Evolutionary conservation across 805 yeast species (phyloP), one percentile per base, ranked within the genome.

Genomic region (Kockiozyma suomiensis): DNA sequence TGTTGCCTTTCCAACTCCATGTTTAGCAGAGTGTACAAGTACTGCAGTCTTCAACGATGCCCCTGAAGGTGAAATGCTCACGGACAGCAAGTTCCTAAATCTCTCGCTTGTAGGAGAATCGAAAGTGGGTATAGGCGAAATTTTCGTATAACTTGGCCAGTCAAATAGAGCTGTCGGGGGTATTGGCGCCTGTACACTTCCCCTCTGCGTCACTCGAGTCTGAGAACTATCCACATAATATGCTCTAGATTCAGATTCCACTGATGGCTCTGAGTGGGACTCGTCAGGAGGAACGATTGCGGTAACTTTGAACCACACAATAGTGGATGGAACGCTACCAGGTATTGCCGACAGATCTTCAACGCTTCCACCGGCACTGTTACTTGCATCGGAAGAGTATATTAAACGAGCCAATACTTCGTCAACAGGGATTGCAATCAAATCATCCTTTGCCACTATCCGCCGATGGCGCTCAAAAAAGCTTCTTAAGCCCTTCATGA

Each of bases 281-380:
- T 60, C 68, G 26, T 60, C 60, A 17, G 55, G 47, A 8, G 69
- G 64, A 1, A 46, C 52, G 3, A 85, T 75, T 5, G 81, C 86
- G 1, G 82, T 78, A 1, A 93, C 81, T 66, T 82, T 82, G 73
- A 91, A 93, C 97, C 97, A 93, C 0, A 91, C 96, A 19, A 92
- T 81, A 0, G 83, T 77, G 70, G 91, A 90, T 0, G 88, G 84
- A 23, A 78, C 78, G 0, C 89, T 90, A 2, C 76, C 73, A 0
- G 91, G 90, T 1, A 82, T 26, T 8, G 38, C 15, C 13, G 28
- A 26, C 17, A 33, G 13, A 26, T 54, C 58, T 3, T 53, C 52
- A 10, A 32, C 65, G 12, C 58, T 73, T 35, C 57, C 60, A 17
- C 43, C 65, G n/a, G 63, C 56, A 23, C 61, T 53, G 21, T 17